phyloP scores from a whole-genome alignment of 176 grass and related monocot species.

The Oryza brachyantha region DNA sequence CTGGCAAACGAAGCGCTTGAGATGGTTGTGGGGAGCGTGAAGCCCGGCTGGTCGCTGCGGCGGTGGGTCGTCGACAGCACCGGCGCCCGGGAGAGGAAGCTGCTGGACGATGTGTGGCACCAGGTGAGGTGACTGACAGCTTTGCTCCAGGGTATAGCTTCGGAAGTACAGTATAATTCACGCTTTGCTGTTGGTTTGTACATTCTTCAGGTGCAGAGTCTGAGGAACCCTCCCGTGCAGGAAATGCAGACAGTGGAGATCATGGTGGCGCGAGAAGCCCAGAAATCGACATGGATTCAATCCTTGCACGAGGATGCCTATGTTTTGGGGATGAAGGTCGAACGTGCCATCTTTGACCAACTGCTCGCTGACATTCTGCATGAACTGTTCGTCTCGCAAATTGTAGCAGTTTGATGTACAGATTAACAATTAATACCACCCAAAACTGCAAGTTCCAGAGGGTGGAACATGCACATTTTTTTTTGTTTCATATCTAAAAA shows the following conservation, averaged over 20 bases:
- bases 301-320: slow-evolving; percentile 48
- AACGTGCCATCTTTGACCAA: slow-evolving; percentile 44
- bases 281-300: slow-evolving; percentile 26
- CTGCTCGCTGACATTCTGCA: slow-evolving; percentile 37
- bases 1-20: slow-evolving; percentile 63
- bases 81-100: not conserved
- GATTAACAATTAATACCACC: not conserved
- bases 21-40: slow-evolving; percentile 14
- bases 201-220: slow-evolving; percentile 28
- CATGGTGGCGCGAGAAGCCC: slow-evolving; percentile 44
- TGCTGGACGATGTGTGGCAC: slow-evolving; percentile 53
- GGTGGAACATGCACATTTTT: not conserved
- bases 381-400: slow-evolving; percentile 14
- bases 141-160: too few relatives aligned
- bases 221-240: slow-evolving; percentile 41
- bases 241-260: slow-evolving; percentile 44
- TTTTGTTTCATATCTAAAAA: not conserved
- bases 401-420: not conserved
- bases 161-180: too few relatives aligned
- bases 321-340: slow-evolving; percentile 45
- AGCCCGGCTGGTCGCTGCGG: not conserved
- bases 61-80: slow-evolving; percentile 10
- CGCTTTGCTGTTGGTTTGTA: not conserved
- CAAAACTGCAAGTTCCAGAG: not conserved
- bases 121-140: too few relatives aligned